These are phyloP conservation scores for Zygosaccharomyces sapae DNA, from an alignment of 1,139 yeast species.

Conservation along the genomic window DNA sequence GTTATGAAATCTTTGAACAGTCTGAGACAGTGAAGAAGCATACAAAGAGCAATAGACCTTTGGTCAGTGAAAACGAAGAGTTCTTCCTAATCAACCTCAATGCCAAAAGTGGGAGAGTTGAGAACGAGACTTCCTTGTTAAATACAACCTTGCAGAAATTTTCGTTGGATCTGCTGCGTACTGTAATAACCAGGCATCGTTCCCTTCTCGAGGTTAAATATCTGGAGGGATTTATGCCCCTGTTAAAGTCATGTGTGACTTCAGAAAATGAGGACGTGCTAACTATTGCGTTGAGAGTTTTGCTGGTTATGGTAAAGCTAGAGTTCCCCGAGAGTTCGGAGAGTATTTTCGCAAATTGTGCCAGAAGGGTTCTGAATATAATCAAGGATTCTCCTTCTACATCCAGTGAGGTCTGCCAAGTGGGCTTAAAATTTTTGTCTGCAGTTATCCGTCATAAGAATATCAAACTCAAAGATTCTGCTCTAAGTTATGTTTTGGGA, in stretches of 20 bases:
- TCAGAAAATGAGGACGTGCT: conserved; percentile 74
- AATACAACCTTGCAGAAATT: conserved; percentile 65
- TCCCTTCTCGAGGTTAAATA: conserved; percentile 56
- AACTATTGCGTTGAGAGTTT: conserved; percentile 60
- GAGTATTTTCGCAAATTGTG: conserved; percentile 51
- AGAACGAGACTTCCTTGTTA: conserved; percentile 48
- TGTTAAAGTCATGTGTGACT: conserved; percentile 54
- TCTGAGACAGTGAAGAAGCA: conserved; percentile 39
- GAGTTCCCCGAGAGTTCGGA: conserved; percentile 58
- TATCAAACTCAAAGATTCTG: conserved; percentile 62
- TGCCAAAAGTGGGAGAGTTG: conserved; percentile 53
- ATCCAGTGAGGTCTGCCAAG: conserved; percentile 76
- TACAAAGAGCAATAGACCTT: conserved; percentile 16
- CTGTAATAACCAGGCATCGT: conserved; percentile 61
- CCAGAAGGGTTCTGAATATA: conserved; percentile 60
- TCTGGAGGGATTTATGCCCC: conserved; percentile 70
- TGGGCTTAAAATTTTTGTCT: conserved; percentile 70
- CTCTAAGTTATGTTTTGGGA: conserved; percentile 70
- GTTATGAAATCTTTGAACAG: conserved; percentile 68
- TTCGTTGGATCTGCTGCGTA: conserved; percentile 70
- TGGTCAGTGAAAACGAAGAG: conserved; percentile 42
- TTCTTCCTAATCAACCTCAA: conserved; percentile 69
- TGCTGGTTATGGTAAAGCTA: conserved; percentile 57
- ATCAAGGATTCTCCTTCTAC: conserved; percentile 77
- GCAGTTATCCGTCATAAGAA: conserved; percentile 68